Percentiles rank a stretch among this genome's conserved stretches.
These are phyloP conservation scores for Gracilaria gracilis DNA, from an alignment of 23 red algal species.

Conservation along the genomic window DNA sequence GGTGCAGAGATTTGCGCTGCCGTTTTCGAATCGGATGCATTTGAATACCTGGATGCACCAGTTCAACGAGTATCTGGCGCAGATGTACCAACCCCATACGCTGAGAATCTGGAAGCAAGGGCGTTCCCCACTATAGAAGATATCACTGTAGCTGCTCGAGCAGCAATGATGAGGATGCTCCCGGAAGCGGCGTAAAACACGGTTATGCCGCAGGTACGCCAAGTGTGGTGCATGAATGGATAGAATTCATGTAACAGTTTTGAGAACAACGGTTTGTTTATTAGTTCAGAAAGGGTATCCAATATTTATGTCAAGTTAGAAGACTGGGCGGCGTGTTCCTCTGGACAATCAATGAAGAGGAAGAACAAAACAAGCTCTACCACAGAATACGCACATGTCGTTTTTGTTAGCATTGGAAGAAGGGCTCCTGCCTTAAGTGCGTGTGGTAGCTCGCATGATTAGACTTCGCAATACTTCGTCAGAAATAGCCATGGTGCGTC, in stretches of 20 bases:
- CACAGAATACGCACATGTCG: background rate
- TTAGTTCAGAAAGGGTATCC: background rate
- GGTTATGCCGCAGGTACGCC: too few relatives aligned
- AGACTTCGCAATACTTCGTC: constrained; percentile 51
- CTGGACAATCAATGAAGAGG: background rate
- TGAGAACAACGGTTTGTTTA: background rate
- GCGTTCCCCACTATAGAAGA: constrained; percentile 62
- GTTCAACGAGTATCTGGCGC: constrained; percentile 89
- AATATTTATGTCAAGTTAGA: background rate
- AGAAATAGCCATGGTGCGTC: constrained; percentile 7
- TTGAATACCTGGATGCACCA: constrained; percentile 96
- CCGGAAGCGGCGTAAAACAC: constrained; percentile 44
- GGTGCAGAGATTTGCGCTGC: constrained; percentile 94
- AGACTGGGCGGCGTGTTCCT: background rate
- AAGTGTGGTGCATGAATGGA: background rate
- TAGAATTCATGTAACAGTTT: constrained; percentile 2
- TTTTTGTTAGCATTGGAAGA: background rate
- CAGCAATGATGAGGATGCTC: constrained; percentile 40
- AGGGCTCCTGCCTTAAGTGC: background rate
- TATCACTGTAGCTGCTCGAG: constrained; percentile 56
- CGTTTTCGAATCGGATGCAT: constrained; percentile 94
- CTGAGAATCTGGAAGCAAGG: constrained; percentile 87
- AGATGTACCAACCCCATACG: constrained; percentile 97
- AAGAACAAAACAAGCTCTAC: background rate
- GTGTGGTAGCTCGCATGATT: background rate